Conservation (phyloP, 495 filamentous ascomycete genomes). For the Letharia lupina region DNA sequence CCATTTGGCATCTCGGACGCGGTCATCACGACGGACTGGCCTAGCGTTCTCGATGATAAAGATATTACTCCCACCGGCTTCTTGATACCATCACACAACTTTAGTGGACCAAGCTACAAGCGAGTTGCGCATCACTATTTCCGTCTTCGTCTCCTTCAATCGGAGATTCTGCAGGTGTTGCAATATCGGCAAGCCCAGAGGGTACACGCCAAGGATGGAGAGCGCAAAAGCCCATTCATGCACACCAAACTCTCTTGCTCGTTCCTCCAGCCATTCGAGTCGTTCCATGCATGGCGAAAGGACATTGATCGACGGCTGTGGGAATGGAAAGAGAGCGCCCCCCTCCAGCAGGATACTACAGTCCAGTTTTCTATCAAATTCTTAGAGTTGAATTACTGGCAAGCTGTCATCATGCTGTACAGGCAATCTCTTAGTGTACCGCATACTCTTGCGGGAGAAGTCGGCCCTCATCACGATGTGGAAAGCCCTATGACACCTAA, state of each 20-base stretch:
- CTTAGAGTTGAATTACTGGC: conserved; percentile 93
- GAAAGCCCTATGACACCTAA: conserved; percentile 47
- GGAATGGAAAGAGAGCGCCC: conserved; percentile 81
- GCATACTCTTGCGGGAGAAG: conserved; percentile 68
- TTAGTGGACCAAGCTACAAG: conserved; percentile 66
- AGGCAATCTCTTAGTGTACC: conserved; percentile 86
- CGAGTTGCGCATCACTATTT: conserved; percentile 86
- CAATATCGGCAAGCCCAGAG: conserved; percentile 77
- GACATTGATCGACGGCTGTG: conserved; percentile 77
- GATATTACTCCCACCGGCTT: conserved; percentile 86
- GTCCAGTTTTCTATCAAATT: conserved; percentile 82
- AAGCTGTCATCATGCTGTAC: conserved; percentile 95
- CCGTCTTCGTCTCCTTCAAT: conserved; percentile 82
- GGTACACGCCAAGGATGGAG: conserved; percentile 46
- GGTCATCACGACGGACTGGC: conserved; percentile 89
- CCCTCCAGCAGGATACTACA: conserved; percentile 66
- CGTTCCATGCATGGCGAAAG: conserved; percentile 78
- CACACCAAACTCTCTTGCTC: conserved; percentile 72
- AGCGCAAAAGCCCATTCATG: conserved; percentile 59
- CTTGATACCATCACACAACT: conserved; percentile 41
- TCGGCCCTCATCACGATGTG: conserved; percentile 60
- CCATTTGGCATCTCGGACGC: conserved; percentile 92
- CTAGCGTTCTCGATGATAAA: conserved; percentile 74
- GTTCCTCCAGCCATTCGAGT: conserved; percentile 74
- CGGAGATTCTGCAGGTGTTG: conserved; percentile 88